These are phyloP conservation scores for Phytopythium aichiense DNA, from an alignment of 352 stramenopile species.

Conservation along the genomic window DNA sequence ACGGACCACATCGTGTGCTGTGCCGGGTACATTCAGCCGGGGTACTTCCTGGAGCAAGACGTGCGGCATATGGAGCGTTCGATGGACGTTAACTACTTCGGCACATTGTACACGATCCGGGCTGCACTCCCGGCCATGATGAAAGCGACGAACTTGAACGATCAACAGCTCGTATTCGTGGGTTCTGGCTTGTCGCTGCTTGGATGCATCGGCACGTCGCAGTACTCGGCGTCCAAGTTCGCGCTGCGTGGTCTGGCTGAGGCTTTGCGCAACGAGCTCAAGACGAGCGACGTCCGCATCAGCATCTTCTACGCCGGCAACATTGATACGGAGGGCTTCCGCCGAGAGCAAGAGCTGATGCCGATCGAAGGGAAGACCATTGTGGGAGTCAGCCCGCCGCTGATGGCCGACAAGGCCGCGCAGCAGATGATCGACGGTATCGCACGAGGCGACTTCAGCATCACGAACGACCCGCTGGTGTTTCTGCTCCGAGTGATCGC, in stretches of 20 bases:
- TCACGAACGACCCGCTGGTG: slow-evolving; percentile 45
- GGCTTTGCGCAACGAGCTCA: slow-evolving; percentile 42
- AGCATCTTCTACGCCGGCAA: slow-evolving; percentile 42
- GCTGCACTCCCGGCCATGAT: slow-evolving; percentile 47
- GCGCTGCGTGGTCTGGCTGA: slow-evolving; percentile 55
- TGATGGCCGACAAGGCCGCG: slow-evolving; percentile 25
- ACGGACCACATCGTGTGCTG: slow-evolving; percentile 51
- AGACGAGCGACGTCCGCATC: slow-evolving; percentile 32
- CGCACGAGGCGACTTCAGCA: slow-evolving; percentile 37
- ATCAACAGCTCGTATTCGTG: slow-evolving; percentile 39
- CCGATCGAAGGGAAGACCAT: slow-evolving; percentile 40
- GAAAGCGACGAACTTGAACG: slow-evolving; percentile 4
- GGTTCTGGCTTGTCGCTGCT: slow-evolving; percentile 42
- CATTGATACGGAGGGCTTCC: slow-evolving; percentile 42
- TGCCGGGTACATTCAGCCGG: slow-evolving; percentile 33
- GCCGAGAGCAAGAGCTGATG: slow-evolving; percentile 28
- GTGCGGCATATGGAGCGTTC: slow-evolving; percentile 26
- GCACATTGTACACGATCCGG: slow-evolving; percentile 35
- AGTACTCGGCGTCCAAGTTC: slow-evolving; percentile 46
- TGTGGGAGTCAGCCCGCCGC: slow-evolving; percentile 21
- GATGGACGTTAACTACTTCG: slow-evolving; percentile 70
- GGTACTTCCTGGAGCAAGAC: slow-evolving; percentile 56
- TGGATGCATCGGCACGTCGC: slow-evolving; percentile 37
- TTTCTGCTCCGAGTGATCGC: slow-evolving; percentile 36
- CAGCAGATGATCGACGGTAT: slow-evolving; percentile 33